Conservation (phyloP, 192 early-diverging fungal genomes). For the Podochytrium sp. region DNA sequence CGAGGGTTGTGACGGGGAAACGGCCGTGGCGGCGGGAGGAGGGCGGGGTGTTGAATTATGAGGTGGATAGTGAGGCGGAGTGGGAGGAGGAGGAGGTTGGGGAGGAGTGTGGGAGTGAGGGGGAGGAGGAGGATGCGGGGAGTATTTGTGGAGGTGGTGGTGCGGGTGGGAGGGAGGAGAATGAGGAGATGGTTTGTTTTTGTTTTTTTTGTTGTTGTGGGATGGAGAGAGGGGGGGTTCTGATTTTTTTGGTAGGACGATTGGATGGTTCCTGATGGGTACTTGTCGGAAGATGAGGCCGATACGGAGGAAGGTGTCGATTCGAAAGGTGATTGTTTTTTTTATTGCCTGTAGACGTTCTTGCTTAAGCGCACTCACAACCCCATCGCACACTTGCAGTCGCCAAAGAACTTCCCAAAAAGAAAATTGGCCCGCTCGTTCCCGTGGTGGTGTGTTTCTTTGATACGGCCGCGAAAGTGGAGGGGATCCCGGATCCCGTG, state of each 20-base stretch:
- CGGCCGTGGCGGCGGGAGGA: constrained; percentile 69
- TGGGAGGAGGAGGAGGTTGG: constrained; percentile 92
- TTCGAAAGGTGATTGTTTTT: background rate
- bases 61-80: constrained; percentile 86
- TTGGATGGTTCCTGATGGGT: constrained; percentile 86
- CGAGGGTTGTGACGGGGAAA: constrained; percentile 57
- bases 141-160: constrained; percentile 18
- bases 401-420: constrained; percentile 7
- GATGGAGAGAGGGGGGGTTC: background rate
- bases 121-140: constrained; percentile 69
- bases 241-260: constrained; percentile 53
- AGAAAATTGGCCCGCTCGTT: constrained; percentile 20
- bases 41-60: constrained; percentile 69
- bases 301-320: constrained; percentile 36
- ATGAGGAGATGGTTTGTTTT: constrained; percentile 55
- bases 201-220: no score
- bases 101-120: constrained; percentile 79
- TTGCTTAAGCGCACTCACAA: background rate
- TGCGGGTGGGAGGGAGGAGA: constrained; percentile 61
- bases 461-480: background rate
- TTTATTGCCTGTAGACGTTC: background rate
- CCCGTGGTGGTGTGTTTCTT: constrained; percentile 15
- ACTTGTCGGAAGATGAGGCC: constrained; percentile 81
- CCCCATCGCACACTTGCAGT: no score
- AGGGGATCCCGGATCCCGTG: background rate